Evolutionary conservation across 2,329 filamentous ascomycete species (phyloP), one percentile per base, ranked within the genome.

Genomic region (Aspergillus neotritici): DNA sequence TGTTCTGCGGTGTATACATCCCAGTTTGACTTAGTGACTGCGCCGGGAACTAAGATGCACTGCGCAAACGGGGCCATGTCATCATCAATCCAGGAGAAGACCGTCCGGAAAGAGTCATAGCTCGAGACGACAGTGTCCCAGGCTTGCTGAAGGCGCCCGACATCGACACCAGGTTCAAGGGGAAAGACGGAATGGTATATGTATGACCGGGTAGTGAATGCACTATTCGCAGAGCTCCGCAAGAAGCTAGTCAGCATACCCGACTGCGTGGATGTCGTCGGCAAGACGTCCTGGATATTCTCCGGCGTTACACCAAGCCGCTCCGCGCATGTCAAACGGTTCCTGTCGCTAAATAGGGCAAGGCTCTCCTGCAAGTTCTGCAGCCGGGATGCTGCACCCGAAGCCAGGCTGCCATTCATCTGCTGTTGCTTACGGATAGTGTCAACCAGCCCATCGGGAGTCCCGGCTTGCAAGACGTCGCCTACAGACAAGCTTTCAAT

Each of bases 1-100:
- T 13, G 36, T 9, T 13, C 13, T 7, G 40, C 44, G 41, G 28
- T 7, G 43, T 54, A 54, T 29, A 45, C 37, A 36, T 49, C 43
- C 49, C 55, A 55, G 8, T 48, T 33, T 10, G 34, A 31, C 16
- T 44, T 13, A 2, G 43, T 35, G 32, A 48, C 48, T 3, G 53
- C 48, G 3, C 47, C 40, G 0, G 41, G 17, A 5, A 45, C 43
- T 15, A 67, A 33, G 8, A 66, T 54, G 15, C 61, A 62, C 43
- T 64, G 64, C 1, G 62, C 57, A 52, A 66, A 67, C 8, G 64
- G 64, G 1, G 63, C 57, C 37, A 66, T 49, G 15, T 57, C 45
- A 40, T 66, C 61, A 44, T 63, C 59, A 29, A 61, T 49, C 42
- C 53, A 50, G 35, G 63, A 54, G n/a, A 67, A 57, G n/a, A 54